Conservation (phyloP, 2,329 filamentous ascomycete genomes). For the Knufia petricola region DNA sequence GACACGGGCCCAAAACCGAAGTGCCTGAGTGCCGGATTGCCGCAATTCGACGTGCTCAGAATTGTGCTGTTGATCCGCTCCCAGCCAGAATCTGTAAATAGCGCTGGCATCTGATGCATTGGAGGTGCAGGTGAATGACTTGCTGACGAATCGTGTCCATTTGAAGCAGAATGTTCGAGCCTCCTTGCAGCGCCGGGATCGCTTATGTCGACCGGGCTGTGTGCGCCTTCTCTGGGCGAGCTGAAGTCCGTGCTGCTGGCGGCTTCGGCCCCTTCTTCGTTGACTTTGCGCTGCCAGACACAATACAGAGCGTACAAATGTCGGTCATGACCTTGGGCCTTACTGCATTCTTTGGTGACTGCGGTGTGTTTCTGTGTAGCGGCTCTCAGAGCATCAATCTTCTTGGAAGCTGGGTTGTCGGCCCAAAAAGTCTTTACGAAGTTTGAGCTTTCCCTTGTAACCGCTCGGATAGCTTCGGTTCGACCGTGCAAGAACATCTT, state of each 20-base stretch:
- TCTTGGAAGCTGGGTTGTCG: slow-evolving; percentile 70
- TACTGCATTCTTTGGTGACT: slow-evolving; percentile 74
- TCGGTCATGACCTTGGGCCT: slow-evolving; percentile 81
- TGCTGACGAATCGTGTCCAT: slow-evolving; percentile 35
- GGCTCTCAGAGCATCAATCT: slow-evolving; percentile 73
- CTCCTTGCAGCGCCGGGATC: slow-evolving; percentile 23
- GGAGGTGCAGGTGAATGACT: slow-evolving; percentile 29
- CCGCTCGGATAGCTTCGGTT: slow-evolving; percentile 84
- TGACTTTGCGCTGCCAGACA: slow-evolving; percentile 83
- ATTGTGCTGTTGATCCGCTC: slow-evolving; percentile 92
- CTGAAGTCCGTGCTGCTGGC: slow-evolving; percentile 43
- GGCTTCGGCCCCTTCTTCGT: slow-evolving; percentile 54
- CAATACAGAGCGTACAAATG: slow-evolving; percentile 91
- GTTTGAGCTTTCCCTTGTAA: slow-evolving; percentile 63
- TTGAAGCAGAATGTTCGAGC: slow-evolving; percentile 23
- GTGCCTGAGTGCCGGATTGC: slow-evolving; percentile 85
- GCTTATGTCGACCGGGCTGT: slow-evolving; percentile 43
- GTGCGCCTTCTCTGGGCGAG: slow-evolving; percentile 48
- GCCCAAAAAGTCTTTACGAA: slow-evolving; percentile 95
- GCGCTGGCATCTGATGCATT: slow-evolving; percentile 50
- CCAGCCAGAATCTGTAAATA: slow-evolving; percentile 87
- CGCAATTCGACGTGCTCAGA: slow-evolving; percentile 95
- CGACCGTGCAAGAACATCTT: slow-evolving; percentile 88
- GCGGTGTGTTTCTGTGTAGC: slow-evolving; percentile 75
- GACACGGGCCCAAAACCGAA: slow-evolving; percentile 95